Conservation (phyloP, 352 stramenopile species). For the Pythium aristosporum region DNA sequence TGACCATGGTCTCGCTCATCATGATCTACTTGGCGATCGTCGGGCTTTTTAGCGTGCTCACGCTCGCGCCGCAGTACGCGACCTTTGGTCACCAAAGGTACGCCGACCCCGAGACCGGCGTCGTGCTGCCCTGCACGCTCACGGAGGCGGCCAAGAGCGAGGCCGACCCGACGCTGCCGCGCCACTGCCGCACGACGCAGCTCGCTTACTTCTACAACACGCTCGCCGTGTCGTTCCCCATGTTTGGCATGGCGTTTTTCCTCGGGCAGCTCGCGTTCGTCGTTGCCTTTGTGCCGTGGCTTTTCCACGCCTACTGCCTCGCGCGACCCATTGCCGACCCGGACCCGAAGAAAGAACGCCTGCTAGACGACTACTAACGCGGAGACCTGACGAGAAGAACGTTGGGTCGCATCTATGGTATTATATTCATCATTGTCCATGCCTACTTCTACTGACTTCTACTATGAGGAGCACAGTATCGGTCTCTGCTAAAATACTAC, state of each 20-base stretch:
- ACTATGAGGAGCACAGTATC: not conserved
- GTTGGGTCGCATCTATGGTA: slow-evolving; percentile 1
- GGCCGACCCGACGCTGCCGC: slow-evolving; percentile 22
- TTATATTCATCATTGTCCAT: not conserved
- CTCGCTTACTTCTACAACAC: slow-evolving; percentile 81
- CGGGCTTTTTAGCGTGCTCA: slow-evolving; percentile 78
- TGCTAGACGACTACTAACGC: slow-evolving; percentile 56
- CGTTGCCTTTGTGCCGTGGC: slow-evolving; percentile 73
- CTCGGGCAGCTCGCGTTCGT: slow-evolving; percentile 72
- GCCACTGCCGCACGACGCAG: slow-evolving; percentile 74
- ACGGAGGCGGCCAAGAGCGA: slow-evolving; percentile 55
- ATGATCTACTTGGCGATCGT: slow-evolving; percentile 83
- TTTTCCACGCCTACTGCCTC: slow-evolving; percentile 72
- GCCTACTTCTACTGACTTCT: not conserved
- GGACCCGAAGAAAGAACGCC: slow-evolving; percentile 68
- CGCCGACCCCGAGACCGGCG: slow-evolving; percentile 35
- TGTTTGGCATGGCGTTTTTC: slow-evolving; percentile 78
- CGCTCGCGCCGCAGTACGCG: slow-evolving; percentile 79
- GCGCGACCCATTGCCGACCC: slow-evolving; percentile 53
- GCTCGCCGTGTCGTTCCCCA: slow-evolving; percentile 63
- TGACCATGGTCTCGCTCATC: slow-evolving; percentile 75
- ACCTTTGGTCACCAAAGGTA: slow-evolving; percentile 85
- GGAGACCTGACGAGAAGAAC: not conserved
- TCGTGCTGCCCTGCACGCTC: slow-evolving; percentile 63
- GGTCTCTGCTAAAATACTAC: too few species aligned